These are phyloP conservation scores for Trichosporon sp. DNA, from an alignment of 1,284 basidiomycete genomes.

Conservation along the genomic window DNA sequence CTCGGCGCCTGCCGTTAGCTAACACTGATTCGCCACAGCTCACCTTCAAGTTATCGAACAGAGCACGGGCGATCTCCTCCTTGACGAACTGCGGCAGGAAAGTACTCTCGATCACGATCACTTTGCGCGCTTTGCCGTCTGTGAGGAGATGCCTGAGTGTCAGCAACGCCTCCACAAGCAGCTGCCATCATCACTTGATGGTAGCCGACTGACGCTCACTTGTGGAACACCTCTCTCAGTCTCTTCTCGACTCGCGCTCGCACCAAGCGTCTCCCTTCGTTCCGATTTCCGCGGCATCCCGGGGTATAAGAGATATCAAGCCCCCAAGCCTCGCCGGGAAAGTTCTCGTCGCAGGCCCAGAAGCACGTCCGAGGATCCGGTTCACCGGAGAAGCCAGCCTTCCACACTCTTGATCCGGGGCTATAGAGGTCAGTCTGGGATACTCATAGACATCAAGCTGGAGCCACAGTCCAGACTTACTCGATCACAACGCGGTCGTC, in stretches of 20 bases:
- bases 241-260: constrained; percentile 63
- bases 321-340: constrained; percentile 35
- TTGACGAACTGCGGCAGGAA: constrained; percentile 79
- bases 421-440: constrained; percentile 19
- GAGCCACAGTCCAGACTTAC: constrained; percentile 20
- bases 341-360: constrained; percentile 20
- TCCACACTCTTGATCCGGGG: constrained; percentile 48
- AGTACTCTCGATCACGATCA: constrained; percentile 86
- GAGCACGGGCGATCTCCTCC: constrained; percentile 72
- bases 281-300: constrained; percentile 44
- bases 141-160: constrained; percentile 70
- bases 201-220: constrained; percentile 55
- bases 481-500: constrained; percentile 50
- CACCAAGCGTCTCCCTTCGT: constrained; percentile 66
- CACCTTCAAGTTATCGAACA: constrained; percentile 88
- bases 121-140: constrained; percentile 87
- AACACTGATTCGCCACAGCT: constrained; percentile 14
- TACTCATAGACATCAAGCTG: neutral
- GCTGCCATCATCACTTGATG: neutral
- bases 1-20: constrained; percentile 67
- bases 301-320: constrained; percentile 31
- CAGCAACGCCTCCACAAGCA: constrained; percentile 22
- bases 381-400: constrained; percentile 50
- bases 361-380: constrained; percentile 46
- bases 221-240: constrained; percentile 71